Conservation (phyloP, 2,329 filamentous ascomycete genomes). For the Cercospora brassicicola region DNA sequence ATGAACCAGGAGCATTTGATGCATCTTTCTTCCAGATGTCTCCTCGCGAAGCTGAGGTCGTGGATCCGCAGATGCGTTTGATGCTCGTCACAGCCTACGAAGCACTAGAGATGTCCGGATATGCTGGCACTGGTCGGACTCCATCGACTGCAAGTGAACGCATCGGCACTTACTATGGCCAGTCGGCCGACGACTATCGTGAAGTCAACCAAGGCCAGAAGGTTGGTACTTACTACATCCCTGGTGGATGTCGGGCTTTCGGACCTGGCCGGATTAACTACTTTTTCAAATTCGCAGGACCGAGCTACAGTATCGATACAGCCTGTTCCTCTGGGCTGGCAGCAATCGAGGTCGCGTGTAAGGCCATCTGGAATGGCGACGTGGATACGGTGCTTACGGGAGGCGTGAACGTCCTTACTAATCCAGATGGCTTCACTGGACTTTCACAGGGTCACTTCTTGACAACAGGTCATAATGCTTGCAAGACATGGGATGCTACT, state of each 20-base stretch:
- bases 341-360: slow-evolving; percentile 31
- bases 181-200: slow-evolving; percentile 39
- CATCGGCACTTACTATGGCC: slow-evolving; percentile 41
- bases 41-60: slow-evolving; percentile 28
- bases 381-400: slow-evolving; percentile 35
- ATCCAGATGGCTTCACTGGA: slow-evolving; percentile 21
- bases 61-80: slow-evolving; percentile 21
- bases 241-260: slow-evolving; percentile 33
- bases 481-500: slow-evolving; percentile 33
- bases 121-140: slow-evolving; percentile 30
- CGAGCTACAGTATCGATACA: slow-evolving; percentile 35
- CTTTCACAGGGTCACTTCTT: slow-evolving; percentile 34
- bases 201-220: slow-evolving; percentile 34
- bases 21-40: slow-evolving; percentile 45
- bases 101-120: slow-evolving; percentile 24
- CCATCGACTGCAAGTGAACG: slow-evolving; percentile 33
- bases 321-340: slow-evolving; percentile 37
- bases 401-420: slow-evolving; percentile 32
- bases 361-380: slow-evolving; percentile 35
- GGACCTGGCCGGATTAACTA: slow-evolving; percentile 31
- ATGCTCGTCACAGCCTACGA: slow-evolving; percentile 24
- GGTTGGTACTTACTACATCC: slow-evolving; percentile 31
- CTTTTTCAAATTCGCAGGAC: slow-evolving; percentile 30
- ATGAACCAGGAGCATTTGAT: slow-evolving; percentile 44
- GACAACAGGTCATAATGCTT: slow-evolving; percentile 20